These are phyloP conservation scores for Colletotrichum navitas DNA, from an alignment of 2,329 filamentous ascomycete genomes.

Conservation along the genomic window DNA sequence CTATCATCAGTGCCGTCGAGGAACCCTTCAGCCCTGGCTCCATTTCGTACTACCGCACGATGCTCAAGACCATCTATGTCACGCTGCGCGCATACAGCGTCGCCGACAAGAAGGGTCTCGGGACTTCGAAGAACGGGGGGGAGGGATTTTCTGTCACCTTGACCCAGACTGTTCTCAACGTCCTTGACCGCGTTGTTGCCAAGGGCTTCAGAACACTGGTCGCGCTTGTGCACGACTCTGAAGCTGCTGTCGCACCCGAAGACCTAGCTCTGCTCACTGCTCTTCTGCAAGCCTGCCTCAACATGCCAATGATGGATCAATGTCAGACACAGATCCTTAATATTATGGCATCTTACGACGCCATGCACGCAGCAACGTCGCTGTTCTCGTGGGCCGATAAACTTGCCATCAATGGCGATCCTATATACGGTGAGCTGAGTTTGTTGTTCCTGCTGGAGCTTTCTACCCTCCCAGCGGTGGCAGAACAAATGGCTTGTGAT, in stretches of 20 bases:
- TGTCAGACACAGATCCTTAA: slow-evolving; percentile 78
- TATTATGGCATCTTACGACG: slow-evolving; percentile 77
- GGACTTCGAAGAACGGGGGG: slow-evolving; percentile 42
- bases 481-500: slow-evolving; percentile 91
- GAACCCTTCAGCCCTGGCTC: slow-evolving; percentile 66
- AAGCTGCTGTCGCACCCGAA: slow-evolving; percentile 74
- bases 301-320: slow-evolving; percentile 80
- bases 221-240: slow-evolving; percentile 82
- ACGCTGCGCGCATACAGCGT: slow-evolving; percentile 75
- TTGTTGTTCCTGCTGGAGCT: slow-evolving; percentile 90
- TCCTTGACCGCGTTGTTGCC: slow-evolving; percentile 83
- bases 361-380: slow-evolving; percentile 83
- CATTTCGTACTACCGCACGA: slow-evolving; percentile 81
- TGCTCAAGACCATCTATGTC: slow-evolving; percentile 88
- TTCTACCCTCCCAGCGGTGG: slow-evolving; percentile 82
- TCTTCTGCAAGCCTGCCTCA: slow-evolving; percentile 86
- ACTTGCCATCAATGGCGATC: slow-evolving; percentile 81
- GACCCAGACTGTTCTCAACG: slow-evolving; percentile 77
- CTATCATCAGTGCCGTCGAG: slow-evolving; percentile 66
- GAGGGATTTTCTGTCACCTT: slow-evolving; percentile 59
- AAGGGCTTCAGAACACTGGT: slow-evolving; percentile 87
- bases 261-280: slow-evolving; percentile 91
- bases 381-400: slow-evolving; percentile 96
- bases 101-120: slow-evolving; percentile 47
- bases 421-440: slow-evolving; percentile 93